Base-by-base conservation (phyloP, 1,139 yeast species). In the Pichia norvegensis region DNA sequence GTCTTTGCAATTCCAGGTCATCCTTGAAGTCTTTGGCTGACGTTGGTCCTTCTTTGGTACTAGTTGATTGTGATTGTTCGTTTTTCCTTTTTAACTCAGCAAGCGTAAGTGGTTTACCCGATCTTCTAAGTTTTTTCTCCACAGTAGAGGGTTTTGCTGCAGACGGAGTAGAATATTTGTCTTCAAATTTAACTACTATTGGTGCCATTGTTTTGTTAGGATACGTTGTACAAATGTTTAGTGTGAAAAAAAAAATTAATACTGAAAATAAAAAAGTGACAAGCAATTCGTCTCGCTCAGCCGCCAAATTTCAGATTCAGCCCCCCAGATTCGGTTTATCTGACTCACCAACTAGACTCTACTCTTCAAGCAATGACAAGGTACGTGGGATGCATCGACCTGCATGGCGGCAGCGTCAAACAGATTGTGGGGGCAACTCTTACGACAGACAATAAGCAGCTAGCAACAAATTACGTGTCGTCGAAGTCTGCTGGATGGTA, bases 371-470 rank as follows among this genome's bases (percentile, higher is more conserved):
- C 8, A 4, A 90, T 90, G 97, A 90, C 97, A 1, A 73, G 74
- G 49, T 94, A 86, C 66, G 78, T 92, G 60, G 98, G 97, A 1
- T 92, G 98, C 59, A 92, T 92, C 38, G 98, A 92, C 63, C 81
- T 92, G 51, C 98, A 92, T 63, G 76, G 84, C 5, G 98, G 98
- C 2, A 83, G 85, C 55, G 98, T 92, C 52, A 94, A 92, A 61
- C 98, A 92, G 64, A 92, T 92, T 44, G 97, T 94, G 0, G 98
- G 98, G 3, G 95, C 96, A 0, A 85, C 97, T 0, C 70, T 94
- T 22, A 69, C 73, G 0, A 71, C 73, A 13, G 81, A 79, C 52
- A 79, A 77, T 31, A 53, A 65, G 6, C 54, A 64, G 2, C 72
- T 82, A 14, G 66, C 72, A 36, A 94, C 95, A 38, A 94, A 92